Conservation (phyloP, 2,329 filamentous ascomycete genomes). For the Paracoccidioides lutzii region DNA sequence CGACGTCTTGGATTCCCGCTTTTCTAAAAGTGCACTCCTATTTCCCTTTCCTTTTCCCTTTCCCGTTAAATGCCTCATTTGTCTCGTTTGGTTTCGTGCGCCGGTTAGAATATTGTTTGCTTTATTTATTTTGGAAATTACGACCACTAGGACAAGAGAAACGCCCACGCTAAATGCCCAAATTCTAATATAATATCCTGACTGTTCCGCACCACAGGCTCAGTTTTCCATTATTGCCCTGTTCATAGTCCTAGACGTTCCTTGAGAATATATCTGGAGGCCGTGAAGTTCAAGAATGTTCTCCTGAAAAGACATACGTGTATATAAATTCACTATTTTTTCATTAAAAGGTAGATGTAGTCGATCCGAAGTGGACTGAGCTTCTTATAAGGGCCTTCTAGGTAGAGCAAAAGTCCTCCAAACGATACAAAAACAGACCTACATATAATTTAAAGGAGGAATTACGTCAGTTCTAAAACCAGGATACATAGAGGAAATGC, state of each 20-base stretch:
- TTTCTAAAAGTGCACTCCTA: background rate
- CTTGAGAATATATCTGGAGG: background rate
- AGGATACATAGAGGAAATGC: background rate
- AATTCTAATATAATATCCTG: conserved; percentile 16
- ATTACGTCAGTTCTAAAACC: conserved; percentile 15
- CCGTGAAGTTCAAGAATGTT: background rate
- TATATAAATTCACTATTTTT: conserved; percentile 51
- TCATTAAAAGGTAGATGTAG: conserved; percentile 82
- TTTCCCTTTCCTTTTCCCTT: background rate
- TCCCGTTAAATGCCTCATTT: background rate
- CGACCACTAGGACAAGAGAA: conserved; percentile 9
- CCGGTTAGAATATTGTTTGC: conserved; percentile 13
- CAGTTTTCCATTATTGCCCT: background rate
- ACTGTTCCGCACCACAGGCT: conserved; percentile 5
- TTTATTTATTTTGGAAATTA: conserved; percentile 12
- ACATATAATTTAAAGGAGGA: conserved; percentile 6
- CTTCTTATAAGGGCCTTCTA: conserved; percentile 93
- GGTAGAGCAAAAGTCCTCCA: conserved; percentile 75
- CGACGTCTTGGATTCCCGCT: conserved; percentile 70
- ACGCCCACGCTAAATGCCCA: conserved; percentile 31
- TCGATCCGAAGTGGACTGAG: conserved; percentile 84
- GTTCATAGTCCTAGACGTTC: background rate
- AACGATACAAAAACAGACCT: conserved; percentile 94
- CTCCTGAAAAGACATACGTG: background rate
- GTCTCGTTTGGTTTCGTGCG: background rate